These are phyloP conservation scores for Phytophthora macrochlamydospora DNA, from an alignment of 352 stramenopile genomes.

Conservation along the genomic window DNA sequence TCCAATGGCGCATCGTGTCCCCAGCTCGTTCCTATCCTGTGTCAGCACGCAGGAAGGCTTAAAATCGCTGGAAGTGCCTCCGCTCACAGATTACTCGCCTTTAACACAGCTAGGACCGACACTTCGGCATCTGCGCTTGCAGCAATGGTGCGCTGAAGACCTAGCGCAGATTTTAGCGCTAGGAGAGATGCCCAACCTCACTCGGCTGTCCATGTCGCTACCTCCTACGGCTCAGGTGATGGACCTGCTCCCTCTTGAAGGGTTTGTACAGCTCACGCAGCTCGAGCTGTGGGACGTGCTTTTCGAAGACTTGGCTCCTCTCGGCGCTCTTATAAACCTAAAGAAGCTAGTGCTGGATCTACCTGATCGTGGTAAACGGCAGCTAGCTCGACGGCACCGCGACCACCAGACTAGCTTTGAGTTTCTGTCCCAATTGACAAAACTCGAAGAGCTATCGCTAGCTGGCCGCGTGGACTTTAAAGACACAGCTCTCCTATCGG, in stretches of 20 bases:
- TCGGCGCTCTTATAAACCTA: slow-evolving; percentile 47
- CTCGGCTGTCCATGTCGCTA: slow-evolving; percentile 42
- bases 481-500: slow-evolving; percentile 42
- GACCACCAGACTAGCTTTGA: slow-evolving; percentile 49
- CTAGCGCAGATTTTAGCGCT: slow-evolving; percentile 36
- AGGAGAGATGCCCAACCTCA: slow-evolving; percentile 32
- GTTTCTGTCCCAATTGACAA: slow-evolving; percentile 40
- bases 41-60: slow-evolving; percentile 28
- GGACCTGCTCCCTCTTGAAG: slow-evolving; percentile 46
- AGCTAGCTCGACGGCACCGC: slow-evolving; percentile 44
- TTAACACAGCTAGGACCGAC: slow-evolving; percentile 30
- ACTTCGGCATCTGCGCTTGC: slow-evolving; percentile 43
- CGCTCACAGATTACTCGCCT: slow-evolving; percentile 38
- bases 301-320: slow-evolving; percentile 51
- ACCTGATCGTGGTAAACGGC: slow-evolving; percentile 46
- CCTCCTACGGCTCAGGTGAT: slow-evolving; percentile 42
- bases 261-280: slow-evolving; percentile 42
- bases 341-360: slow-evolving; percentile 59
- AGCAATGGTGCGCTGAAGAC: slow-evolving; percentile 49
- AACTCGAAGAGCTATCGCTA: slow-evolving; percentile 54
- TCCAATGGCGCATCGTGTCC: slow-evolving; percentile 36
- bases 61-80: slow-evolving; percentile 41
- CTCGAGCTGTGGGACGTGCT: slow-evolving; percentile 60
- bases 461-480: slow-evolving; percentile 67
- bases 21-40: slow-evolving; percentile 37